Evolutionary conservation across 2,329 filamentous ascomycete species (phyloP).

Genomic region (Thermothelomyces thermophilus): DNA sequence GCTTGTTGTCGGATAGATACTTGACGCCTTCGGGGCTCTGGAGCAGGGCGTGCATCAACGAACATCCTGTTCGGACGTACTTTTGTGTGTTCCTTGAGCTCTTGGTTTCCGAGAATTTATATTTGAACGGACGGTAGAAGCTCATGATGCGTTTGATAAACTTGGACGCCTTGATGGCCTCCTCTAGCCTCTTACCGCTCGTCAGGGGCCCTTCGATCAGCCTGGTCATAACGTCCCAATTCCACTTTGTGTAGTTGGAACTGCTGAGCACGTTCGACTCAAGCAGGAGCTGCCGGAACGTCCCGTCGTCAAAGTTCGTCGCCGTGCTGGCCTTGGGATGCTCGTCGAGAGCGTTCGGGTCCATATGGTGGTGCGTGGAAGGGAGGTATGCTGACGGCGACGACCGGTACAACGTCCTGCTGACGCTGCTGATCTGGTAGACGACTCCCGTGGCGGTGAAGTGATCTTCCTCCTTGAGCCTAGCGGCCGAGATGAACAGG

Average conservation of each 20-base stretch:
- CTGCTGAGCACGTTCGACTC: conserved; percentile 84
- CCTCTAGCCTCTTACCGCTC: conserved; percentile 85
- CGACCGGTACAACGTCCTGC: conserved; percentile 81
- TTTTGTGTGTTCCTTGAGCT: conserved; percentile 92
- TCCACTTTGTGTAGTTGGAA: conserved; percentile 92
- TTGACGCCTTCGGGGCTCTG: conserved; percentile 78
- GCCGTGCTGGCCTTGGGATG: conserved; percentile 46
- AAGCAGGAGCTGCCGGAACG: conserved; percentile 58
- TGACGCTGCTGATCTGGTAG: conserved; percentile 97
- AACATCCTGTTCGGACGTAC: conserved; percentile 84
- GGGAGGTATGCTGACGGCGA: conserved; percentile 43
- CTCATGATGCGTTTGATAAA: conserved; percentile 92
- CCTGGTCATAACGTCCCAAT: conserved; percentile 87
- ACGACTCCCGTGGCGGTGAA: conserved; percentile 84
- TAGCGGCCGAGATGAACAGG: conserved; percentile 69
- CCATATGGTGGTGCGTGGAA: conserved; percentile 38
- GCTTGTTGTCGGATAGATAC: conserved; percentile 85
- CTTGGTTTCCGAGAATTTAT: conserved; percentile 81
- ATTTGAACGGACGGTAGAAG: conserved; percentile 96
- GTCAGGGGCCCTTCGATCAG: conserved; percentile 90
- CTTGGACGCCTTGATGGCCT: conserved; percentile 90
- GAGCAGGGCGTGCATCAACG: conserved; percentile 76
- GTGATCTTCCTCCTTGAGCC: conserved; percentile 63
- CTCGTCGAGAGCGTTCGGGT: conserved; percentile 49
- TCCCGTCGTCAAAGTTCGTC: conserved; percentile 52